Conservation (phyloP, 805 yeast genomes). For the Candida sithepensis region DNA sequence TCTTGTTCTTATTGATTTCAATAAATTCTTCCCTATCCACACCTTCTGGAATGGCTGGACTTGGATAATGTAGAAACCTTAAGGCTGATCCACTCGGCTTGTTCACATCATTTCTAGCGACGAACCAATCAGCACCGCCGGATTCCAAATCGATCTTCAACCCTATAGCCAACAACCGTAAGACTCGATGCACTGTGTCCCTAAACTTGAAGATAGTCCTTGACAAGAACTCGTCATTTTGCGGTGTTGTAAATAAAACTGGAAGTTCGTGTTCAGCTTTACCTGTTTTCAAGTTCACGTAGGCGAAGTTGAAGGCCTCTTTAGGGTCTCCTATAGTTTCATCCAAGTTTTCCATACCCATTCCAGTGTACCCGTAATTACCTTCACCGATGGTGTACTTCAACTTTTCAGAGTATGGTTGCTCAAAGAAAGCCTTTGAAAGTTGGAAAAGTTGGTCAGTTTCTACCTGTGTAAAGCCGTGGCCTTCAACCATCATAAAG, state of each 20-base stretch:
- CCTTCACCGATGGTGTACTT: slow-evolving; percentile 32
- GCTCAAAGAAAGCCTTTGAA: slow-evolving; percentile 38
- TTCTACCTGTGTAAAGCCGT: slow-evolving; percentile 42
- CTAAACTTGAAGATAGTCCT: slow-evolving; percentile 18
- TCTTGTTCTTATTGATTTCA: slow-evolving; percentile 18
- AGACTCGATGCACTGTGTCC: slow-evolving; percentile 11
- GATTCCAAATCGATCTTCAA: slow-evolving; percentile 48
- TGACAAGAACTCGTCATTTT: slow-evolving; percentile 36
- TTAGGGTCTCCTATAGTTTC: slow-evolving; percentile 52
- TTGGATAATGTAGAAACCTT: slow-evolving; percentile 66
- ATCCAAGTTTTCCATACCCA: slow-evolving; percentile 37
- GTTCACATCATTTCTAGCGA: slow-evolving; percentile 46
- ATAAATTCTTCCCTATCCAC: slow-evolving; percentile 40
- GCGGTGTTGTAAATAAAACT: slow-evolving; percentile 39
- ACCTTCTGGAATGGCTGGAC: slow-evolving; percentile 38
- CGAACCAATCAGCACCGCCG: slow-evolving; percentile 55
- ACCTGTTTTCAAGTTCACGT: slow-evolving; percentile 48
- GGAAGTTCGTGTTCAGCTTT: slow-evolving; percentile 41
- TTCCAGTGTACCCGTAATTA: slow-evolving; percentile 44
- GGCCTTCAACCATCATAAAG: slow-evolving; percentile 50
- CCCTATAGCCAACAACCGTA: slow-evolving; percentile 55
- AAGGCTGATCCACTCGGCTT: slow-evolving; percentile 59
- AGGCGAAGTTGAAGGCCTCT: slow-evolving; percentile 64
- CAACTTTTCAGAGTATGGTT: slow-evolving; percentile 33
- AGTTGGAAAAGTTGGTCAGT: slow-evolving; percentile 29